Conservation (phyloP, 345 rosid genomes). For the Trapa incisa region DNA sequence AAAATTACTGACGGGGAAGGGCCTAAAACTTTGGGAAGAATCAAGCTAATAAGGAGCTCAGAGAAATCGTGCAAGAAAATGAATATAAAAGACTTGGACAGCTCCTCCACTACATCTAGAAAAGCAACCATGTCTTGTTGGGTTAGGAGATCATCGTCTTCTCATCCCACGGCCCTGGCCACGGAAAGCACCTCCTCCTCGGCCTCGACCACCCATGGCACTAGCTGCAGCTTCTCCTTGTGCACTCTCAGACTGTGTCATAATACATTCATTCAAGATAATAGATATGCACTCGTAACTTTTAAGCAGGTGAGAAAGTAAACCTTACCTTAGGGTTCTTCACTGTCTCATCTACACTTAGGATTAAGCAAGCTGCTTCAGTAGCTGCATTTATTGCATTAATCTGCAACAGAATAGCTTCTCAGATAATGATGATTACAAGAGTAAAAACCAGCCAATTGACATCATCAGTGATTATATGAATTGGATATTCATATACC, state of each 20-base stretch:
- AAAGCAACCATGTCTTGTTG: constrained; percentile 1
- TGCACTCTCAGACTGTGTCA: constrained; percentile 89
- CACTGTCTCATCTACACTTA: constrained; percentile 96
- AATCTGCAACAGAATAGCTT: constrained; percentile 30
- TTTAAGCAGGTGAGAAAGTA: background rate
- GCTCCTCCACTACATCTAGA: background rate
- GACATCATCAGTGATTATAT: background rate
- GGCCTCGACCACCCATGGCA: constrained; percentile 89
- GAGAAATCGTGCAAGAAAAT: background rate
- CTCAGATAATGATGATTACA: background rate
- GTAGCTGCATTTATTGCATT: constrained; percentile 99
- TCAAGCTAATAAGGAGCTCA: background rate
- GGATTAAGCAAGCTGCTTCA: constrained; percentile 91
- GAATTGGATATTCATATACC: constrained; percentile 20
- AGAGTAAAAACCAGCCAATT: constrained; percentile 3
- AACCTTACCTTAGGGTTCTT: constrained; percentile 86
- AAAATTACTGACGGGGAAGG: background rate
- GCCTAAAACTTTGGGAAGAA: background rate
- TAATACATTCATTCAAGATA: background rate
- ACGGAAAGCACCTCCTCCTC: constrained; percentile 52
- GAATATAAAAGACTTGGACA: background rate
- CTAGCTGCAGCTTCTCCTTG: constrained; percentile 90
- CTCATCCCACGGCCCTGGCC: constrained; percentile 99
- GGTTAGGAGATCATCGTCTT: constrained; percentile 44
- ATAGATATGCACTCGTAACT: background rate